Base-by-base conservation (phyloP, 768 basidiomycete genomes). In the Mycena alexandri region DNA sequence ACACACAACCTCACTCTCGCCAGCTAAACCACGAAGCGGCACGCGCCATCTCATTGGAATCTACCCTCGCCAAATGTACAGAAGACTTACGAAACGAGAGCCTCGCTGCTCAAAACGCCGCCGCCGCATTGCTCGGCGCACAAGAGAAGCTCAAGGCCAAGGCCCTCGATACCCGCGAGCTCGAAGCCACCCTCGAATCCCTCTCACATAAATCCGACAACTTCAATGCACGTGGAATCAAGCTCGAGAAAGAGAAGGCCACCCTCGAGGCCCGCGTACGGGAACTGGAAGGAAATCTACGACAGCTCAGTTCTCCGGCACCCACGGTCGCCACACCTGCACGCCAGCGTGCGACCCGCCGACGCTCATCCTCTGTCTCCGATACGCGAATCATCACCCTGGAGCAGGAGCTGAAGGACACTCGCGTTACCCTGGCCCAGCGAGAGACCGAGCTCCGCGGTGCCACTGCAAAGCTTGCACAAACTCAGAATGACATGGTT, bases 331-430 rank as follows among this genome's bases (percentile, higher is more conserved):
- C 68, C 46, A 63, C 69, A n/a, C 70, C 72, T 6, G 69, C 76
- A 56, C 75, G 74, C 47, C 78, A 77, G 48, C 81, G 78, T 61
- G 76, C 76, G 51, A 69, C 80, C 22, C 83, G 87, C 33, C 82
- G 84, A 36, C 84, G 89, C 22, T 89, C 90, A 22, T 89, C 90
- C 1, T 90, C 89, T 0, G 77, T 87, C 38, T 85, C 88, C 3
- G 84, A 81, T 64, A 79, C 87, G 65, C 80, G 82, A 53, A 77
- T 88, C 21, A 78, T 80, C 2, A 78, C 79, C 3, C 76, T 92
- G 24, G 87, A 92, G 75, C 84, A 84, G 51, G 89, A 93, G 46
- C 75, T 91, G 5, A 74, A 75, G 21, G 87, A 88, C 10, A 64
- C 79, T 1, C 86, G 84, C 21, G 77, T 81, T 9, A 75, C 80